Base-by-base conservation (phyloP, 257 asterid genomes). In the Apocynum venetum region DNA sequence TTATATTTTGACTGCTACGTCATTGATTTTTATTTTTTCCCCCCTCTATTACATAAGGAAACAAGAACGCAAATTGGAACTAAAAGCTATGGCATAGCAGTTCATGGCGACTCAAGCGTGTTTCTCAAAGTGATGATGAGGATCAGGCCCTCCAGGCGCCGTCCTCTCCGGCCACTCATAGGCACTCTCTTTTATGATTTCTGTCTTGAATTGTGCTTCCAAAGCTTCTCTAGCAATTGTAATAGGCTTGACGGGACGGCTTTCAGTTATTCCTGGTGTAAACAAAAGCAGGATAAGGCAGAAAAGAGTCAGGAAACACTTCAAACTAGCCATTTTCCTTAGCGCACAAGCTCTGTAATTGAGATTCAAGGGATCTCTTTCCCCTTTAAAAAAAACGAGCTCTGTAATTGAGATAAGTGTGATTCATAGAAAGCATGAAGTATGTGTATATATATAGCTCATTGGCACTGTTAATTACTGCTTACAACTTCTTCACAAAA, bases 61-160 rank as follows among this genome's bases (percentile, higher is more conserved):
- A 25, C 31, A 25, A 25, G 31, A 25, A 25, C 31, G 31, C 31
- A 25, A 25, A 25, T 25, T 25, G 31, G 31, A 25, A 25, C 31
- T 0, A 25, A 25, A 25, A 25, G 31, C 31, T 25, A 49, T 10
- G 11, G 53, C 53, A 14, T 52, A 14, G 53, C 53, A 11, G 47
- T 6, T 2, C 3, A 57, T 19, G 12, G 71, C 52, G 17, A 38
- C 43, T 68, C 74, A 76, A 72, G 56, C 35, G 36, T 7, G 76
- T 7, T 73, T 53, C 80, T 70, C 73, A 76, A 81, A 83, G 66
- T 92, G 97, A 80, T 90, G 96, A 76, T 87, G 93, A n/a, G 91
- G 89, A 77, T 92, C 96, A 15, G 97, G 97, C 49, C 97, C 97
- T 46, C 87, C 90, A 0, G 97, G 97, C 75, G 80, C 74, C 55